Base-by-base conservation (phyloP, 768 basidiomycete species). In the Calocera viscosa region DNA sequence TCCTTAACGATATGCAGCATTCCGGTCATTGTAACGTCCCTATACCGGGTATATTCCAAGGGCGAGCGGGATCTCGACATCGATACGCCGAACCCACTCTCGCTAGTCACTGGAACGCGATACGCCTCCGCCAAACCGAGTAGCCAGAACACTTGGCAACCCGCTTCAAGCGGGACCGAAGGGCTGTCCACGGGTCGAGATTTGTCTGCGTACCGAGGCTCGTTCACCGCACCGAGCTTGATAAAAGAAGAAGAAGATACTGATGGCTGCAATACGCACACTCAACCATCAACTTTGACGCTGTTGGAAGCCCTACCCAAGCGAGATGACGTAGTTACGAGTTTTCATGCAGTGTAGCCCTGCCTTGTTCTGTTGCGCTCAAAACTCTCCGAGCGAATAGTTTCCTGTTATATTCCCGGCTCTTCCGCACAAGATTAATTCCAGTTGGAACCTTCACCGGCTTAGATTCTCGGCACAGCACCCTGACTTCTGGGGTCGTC, bases 1-100 rank as follows among this genome's bases (percentile, higher is more conserved):
- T 76, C 77, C 32, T 74, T 81, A 30, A 73, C 80, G 49, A 77
- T 79, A 30, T 79, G 77, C 70, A 81, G 80, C 64, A 73, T 80
- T n/a, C 74, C 78, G 67, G 78, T 80, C 47, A 47, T 80, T 60
- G 76, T 77, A 34, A 75, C 77, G 0, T 76, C 75, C 63, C 30
- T 78, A 49, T 77, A 76, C 68, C 75, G 73, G 14, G 22, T 60
- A 2, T 60, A 16, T 19, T 60, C 53, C 24, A 60, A 60, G 22
- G 22, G 26, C 53, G 30, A 60, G 30, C 24, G 30, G 14, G 53
- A 60, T 32, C 53, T 60, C 26, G 53, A 60, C 19, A 10, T 26
- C 24, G 53, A 60, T 32, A 60, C 53, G 26, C 53, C 53, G 30
- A 60, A 60, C 14, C 53, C 53, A 32, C 53, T 32, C 10, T 28